Evolutionary conservation across 805 yeast genomes (phyloP), one percentile per base, ranked within the genome.

Genomic region (Cyberlindnera euphorbiiphila): DNA sequence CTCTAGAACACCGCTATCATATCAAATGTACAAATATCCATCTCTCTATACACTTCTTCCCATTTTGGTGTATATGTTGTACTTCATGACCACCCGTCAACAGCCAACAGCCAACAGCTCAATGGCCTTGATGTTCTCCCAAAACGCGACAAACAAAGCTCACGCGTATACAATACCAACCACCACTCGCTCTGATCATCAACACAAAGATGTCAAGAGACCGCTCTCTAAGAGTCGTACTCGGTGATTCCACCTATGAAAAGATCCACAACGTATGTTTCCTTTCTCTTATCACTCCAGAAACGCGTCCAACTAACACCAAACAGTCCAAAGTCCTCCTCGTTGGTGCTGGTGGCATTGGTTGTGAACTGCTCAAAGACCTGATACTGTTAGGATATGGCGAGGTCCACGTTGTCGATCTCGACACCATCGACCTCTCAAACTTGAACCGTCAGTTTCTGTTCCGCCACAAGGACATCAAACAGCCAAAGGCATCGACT

Each of bases 301-400:
- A 24, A 20, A 18, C 13, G 14, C n/a, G 15, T 21, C 27, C 34
- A 34, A 38, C 38, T 13, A 16, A 6, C 14, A 15, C 9, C 19
- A 11, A 9, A 11, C 14, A 57, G 38, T 45, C 84, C 6, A 81
- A 76, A 45, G 85, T 88, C 11, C 64, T 89, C 20, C 65, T 89
- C 62, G 94, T 89, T 3, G 98, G 98, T 4, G 95, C 97, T 1
- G 98, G 98, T 21, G 98, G 98, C 6, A 88, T 89, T 47, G 98
- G 98, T 2, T 89, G 96, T 58, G 98, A 89, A 59, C 64, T 89
- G 30, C 65, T 89, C 41, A 89, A 89, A 56, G 83, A 89, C 54
- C 65, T 89, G 34, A 76, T 85, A 5, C 62, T 87, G 45, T 69
- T 85, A 59, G 89, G 93, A 7, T 82, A 81, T 47, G 93, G 93